Percentiles rank a stretch among this genome's conserved stretches.
Conservation (phyloP, 2,329 filamentous ascomycete genomes). For the Phaeosphaeriaceae sp. region DNA sequence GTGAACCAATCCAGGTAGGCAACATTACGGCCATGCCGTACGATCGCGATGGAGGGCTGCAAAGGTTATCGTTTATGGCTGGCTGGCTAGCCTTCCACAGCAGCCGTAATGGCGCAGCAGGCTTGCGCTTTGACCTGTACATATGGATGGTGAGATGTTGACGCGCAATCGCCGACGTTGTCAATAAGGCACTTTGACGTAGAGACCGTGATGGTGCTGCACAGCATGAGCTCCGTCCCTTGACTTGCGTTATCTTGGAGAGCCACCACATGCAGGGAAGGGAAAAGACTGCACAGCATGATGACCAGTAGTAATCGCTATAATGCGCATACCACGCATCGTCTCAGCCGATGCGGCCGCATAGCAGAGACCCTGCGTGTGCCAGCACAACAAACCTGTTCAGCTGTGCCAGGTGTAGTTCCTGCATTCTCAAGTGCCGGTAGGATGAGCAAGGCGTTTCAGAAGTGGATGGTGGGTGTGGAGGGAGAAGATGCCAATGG, state of each 20-base stretch:
- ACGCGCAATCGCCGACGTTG: constrained; percentile 2
- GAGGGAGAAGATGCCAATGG: constrained; percentile 19
- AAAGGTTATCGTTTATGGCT: constrained; percentile 11
- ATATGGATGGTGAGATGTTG: background rate
- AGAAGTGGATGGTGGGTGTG: constrained; percentile 15
- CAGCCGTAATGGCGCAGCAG: constrained; percentile 5
- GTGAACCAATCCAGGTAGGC: constrained; percentile 8
- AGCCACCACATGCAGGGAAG: background rate
- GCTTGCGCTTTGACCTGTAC: background rate
- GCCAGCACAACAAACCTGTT: constrained; percentile 2
- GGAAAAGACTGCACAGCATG: background rate
- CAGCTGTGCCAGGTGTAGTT: constrained; percentile 9
- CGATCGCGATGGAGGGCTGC: constrained; percentile 5
- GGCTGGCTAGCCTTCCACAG: constrained; percentile 14
- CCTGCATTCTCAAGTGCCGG: constrained; percentile 17
- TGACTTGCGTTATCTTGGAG: background rate
- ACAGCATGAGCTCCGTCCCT: background rate
- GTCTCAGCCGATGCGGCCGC: background rate
- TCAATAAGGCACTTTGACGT: constrained; percentile 1
- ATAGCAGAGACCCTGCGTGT: background rate
- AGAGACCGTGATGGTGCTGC: background rate
- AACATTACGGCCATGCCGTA: constrained; percentile 10
- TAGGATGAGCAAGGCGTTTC: constrained; percentile 13
- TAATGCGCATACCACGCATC: background rate
- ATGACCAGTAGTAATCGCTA: background rate